These are phyloP conservation scores for Glonium stellatum DNA, from an alignment of 495 filamentous ascomycete species.

Conservation along the genomic window DNA sequence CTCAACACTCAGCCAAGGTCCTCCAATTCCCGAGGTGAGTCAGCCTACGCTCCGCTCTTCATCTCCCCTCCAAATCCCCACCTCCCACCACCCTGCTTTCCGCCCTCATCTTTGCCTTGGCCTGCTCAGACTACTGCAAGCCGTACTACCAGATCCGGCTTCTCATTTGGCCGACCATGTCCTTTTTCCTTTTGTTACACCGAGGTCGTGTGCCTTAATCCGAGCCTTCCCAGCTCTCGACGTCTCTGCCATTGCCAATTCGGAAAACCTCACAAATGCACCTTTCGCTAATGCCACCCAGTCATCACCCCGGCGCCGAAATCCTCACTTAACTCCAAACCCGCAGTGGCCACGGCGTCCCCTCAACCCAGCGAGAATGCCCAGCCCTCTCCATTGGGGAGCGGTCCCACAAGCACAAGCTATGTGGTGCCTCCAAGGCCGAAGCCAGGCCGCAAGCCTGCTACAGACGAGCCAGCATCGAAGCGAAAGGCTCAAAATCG, in stretches of 20 bases:
- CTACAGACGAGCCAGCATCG: constrained; percentile 25
- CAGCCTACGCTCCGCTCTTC: background rate
- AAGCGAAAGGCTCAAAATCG: constrained; percentile 32
- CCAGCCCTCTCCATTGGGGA: constrained; percentile 17
- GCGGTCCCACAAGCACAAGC: constrained; percentile 23
- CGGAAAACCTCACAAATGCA: background rate
- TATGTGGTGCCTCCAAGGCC: constrained; percentile 25
- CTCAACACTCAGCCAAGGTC: background rate
- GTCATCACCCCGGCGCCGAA: background rate
- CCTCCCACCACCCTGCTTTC: background rate
- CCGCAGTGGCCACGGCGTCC: constrained; percentile 17
- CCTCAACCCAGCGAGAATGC: constrained; percentile 6
- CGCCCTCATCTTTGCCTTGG: background rate
- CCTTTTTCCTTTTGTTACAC: background rate
- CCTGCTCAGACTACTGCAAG: background rate
- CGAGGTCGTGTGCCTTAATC: background rate
- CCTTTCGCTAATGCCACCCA: background rate
- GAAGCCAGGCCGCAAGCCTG: constrained; percentile 31
- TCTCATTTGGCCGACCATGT: background rate
- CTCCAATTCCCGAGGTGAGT: background rate
- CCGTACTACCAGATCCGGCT: background rate
- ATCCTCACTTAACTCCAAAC: background rate
- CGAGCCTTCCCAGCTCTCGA: background rate
- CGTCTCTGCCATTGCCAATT: background rate
- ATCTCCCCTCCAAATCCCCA: background rate